Evolutionary conservation across 495 filamentous ascomycete genomes (phyloP).

Genomic region (Xylaria curta): DNA sequence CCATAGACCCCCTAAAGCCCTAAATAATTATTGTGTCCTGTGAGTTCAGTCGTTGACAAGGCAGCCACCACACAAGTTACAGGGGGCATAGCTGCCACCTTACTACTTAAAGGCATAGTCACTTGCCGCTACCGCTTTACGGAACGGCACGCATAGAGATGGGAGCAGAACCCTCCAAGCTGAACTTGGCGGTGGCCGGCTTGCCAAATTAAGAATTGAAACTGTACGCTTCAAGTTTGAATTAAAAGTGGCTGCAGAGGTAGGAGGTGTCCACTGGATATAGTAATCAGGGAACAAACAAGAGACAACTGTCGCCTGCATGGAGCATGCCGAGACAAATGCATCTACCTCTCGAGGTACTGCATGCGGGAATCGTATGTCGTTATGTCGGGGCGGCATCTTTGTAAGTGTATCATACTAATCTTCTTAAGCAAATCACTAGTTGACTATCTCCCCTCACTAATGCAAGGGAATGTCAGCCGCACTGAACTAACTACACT

Average conservation of each 20-base stretch:
- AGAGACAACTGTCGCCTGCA: background rate
- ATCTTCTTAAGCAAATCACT: background rate
- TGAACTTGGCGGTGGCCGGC: background rate
- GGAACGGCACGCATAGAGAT: background rate
- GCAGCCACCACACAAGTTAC: no score
- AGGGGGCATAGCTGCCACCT: background rate
- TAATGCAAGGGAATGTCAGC: slow-evolving; percentile 15
- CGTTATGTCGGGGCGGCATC: background rate
- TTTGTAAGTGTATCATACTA: background rate
- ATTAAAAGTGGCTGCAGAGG: background rate
- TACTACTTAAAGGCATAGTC: background rate
- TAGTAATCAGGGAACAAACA: background rate
- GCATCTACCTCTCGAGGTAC: background rate
- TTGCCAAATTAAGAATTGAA: background rate
- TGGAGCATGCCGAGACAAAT: background rate
- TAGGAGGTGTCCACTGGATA: background rate
- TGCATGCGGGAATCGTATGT: background rate
- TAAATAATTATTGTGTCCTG: no score
- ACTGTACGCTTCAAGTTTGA: background rate
- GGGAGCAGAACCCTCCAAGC: background rate
- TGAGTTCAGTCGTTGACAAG: no score
- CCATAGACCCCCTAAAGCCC: no score
- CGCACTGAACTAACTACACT: slow-evolving; percentile 5
- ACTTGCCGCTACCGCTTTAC: background rate
- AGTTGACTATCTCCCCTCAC: background rate